Evolutionary conservation across 306 rosid genomes (phyloP), one percentile per base, ranked within the genome.

Genomic region (Herpetospermum pedunculosum): DNA sequence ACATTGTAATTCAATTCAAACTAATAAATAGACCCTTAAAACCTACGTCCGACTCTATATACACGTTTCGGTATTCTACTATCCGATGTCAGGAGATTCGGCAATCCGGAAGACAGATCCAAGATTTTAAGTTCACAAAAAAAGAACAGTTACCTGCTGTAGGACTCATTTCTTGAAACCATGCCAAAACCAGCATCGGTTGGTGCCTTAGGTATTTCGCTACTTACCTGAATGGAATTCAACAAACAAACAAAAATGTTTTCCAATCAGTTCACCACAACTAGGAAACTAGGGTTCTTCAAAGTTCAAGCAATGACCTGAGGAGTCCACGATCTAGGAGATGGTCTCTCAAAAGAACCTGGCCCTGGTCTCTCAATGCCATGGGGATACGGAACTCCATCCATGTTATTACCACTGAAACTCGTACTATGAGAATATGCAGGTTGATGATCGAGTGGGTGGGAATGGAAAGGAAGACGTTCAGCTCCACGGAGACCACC

Each of bases 271-370:
- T 65, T 65, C 6, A 0, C 4, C 50, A 40, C 11, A 6, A 32
- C 37, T 63, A 72, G 50, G 32, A 72, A 23, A 38, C 32, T 12
- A 29, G 35, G 26, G 23, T 55, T 79, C 58, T 54, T 12, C 4
- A 70, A 79, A 80, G 49, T 41, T 70, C 8, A n/a, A 70, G 55
- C 55, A 53, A 40, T 49, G 52, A 76, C 87, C 73, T 77, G 84
- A 63, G 87, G 80, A 79, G 84, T 81, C 96, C 97, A 87, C 3
- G 85, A 77, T 82, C 93, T 87, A 67, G 96, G 96, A 79, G 96
- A 92, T 72, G 84, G 78, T 67, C 83, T 82, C 75, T 89, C 96
- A 71, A 83, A 87, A 52, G 70, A 78, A 25, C 78, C 81, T 16
- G 74, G 84, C 40, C 87, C 87, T 38, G 72, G 72, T 57, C 82